Evolutionary conservation across 2,329 filamentous ascomycete genomes (phyloP), one percentile per base, ranked within the genome.

Genomic region (Xylaria hypoxylon): DNA sequence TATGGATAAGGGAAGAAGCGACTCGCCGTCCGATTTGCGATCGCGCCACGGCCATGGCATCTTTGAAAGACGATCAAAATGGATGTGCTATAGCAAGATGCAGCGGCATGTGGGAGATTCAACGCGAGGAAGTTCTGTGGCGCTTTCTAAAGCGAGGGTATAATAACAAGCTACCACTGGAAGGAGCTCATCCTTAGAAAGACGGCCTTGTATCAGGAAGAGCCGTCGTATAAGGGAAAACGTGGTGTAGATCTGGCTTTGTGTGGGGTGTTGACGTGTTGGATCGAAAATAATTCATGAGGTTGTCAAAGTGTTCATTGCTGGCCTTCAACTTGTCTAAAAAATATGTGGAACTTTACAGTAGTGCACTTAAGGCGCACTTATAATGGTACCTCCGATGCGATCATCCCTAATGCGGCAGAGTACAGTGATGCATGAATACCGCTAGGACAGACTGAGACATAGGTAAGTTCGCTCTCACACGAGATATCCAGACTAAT

Each of bases 41-140:
- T 74, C 74, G 65, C 74, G 74, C 74, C 76, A 79, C 51, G 77
- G 77, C 77, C 77, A 79, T 75, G 76, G 76, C 78, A 79, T 79
- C 56, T 75, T 77, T 65, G 67, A 68, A 71, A 53, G 51, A 67
- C 69, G 62, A 64, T 64, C 58, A 56, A 68, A 73, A 64, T 50
- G 61, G 67, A 65, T 67, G 63, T 71, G 63, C 59, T 59, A 71
- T 53, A 57, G 62, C 61, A 68, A 68, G 53, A 68, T 66, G 67
- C 53, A 68, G 64, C 68, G 59, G 67, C 73, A 73, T 74, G 68
- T 60, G 61, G 59, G 59, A 59, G 45, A 67, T 65, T 62, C 64
- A 68, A 70, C 31, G 62, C 52, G n/a, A 53, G 38, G 22, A 22
- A 53, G 62, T 33, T 33, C 45, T 1, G 35, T 22, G 35, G 42